phyloP scores from a whole-genome alignment of 2,329 filamentous ascomycete genomes.

The Penicillium sp. region DNA sequence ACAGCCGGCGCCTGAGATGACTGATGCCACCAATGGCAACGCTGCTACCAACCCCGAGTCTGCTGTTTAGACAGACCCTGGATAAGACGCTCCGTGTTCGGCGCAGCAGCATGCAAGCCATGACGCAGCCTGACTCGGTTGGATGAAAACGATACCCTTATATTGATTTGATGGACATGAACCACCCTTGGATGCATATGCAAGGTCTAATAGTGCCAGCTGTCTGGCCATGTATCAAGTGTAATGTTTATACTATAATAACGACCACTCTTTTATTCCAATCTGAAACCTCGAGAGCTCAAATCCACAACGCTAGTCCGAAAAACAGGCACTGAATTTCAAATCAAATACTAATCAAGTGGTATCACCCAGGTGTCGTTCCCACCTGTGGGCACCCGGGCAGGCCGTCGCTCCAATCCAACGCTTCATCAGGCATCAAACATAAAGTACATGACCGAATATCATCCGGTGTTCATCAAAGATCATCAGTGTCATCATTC shows the following conservation, averaged over 20 bases:
- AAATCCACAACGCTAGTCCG: too few relatives aligned
- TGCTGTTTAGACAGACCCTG: background rate
- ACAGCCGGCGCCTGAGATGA: background rate
- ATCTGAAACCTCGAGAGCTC: background rate
- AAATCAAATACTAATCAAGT: background rate
- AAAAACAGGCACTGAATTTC: background rate
- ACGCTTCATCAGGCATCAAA: background rate
- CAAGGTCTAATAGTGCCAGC: background rate
- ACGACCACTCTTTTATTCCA: too few relatives aligned
- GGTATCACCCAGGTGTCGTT: too few relatives aligned
- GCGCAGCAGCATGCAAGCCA: background rate
- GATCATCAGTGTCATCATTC: background rate
- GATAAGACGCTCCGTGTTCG: background rate
- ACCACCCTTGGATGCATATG: background rate
- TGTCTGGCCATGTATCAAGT: background rate
- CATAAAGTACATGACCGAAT: background rate
- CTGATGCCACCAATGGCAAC: background rate
- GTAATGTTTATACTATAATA: slow-evolving; percentile 8
- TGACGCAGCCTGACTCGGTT: background rate
- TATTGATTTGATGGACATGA: slow-evolving; percentile 8
- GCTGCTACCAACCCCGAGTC: background rate
- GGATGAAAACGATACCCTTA: slow-evolving; percentile 4
- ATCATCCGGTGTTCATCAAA: background rate
- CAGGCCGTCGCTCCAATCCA: background rate
- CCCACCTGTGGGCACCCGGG: too few relatives aligned